A percentile compares a stretch with the other conserved stretches of the same genome.
phyloP scores from a whole-genome alignment of 2,329 filamentous ascomycete species.

The Nothophoma quercina region DNA sequence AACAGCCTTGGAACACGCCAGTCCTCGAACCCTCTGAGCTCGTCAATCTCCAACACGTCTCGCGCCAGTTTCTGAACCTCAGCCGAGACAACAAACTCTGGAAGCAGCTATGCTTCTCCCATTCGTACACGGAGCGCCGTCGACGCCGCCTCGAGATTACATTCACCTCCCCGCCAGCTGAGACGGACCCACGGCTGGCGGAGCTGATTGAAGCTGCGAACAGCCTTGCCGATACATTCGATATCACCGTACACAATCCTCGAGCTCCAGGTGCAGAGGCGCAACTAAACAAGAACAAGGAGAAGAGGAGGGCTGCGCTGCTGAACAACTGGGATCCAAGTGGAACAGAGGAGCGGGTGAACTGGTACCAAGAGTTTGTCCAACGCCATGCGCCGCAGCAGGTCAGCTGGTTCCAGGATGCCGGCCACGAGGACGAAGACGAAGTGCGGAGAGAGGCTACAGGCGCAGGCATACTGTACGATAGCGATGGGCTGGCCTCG shows the following conservation, averaged over 20 bases:
- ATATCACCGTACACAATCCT: conserved; percentile 32
- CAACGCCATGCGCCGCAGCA: conserved; percentile 78
- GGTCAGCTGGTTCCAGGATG: conserved; percentile 78
- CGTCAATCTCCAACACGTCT: conserved; percentile 73
- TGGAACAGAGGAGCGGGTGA: conserved; percentile 73
- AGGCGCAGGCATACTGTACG: conserved; percentile 72
- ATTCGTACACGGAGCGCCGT: conserved; percentile 67
- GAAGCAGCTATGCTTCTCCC: conserved; percentile 62
- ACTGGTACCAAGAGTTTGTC: conserved; percentile 91
- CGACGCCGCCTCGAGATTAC: conserved; percentile 52
- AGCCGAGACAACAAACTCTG: conserved; percentile 72
- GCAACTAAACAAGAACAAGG: conserved; percentile 40
- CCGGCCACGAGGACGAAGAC: conserved; percentile 51
- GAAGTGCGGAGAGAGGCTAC: conserved; percentile 68
- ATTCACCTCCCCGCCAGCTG: conserved; percentile 8
- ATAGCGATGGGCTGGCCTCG: conserved; percentile 60
- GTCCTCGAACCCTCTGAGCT: conserved; percentile 70
- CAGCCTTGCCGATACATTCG: conserved; percentile 37
- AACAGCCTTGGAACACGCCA: conserved; percentile 47
- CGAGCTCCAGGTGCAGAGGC: conserved; percentile 41
- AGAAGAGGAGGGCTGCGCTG: conserved; percentile 61
- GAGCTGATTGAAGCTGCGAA: conserved; percentile 53
- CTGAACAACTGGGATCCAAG: conserved; percentile 85
- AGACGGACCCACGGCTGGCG: conserved; percentile 54
- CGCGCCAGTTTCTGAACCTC: conserved; percentile 68